Evolutionary conservation across 176 grass and related monocot species (phyloP), one percentile per base, ranked within the genome.

Genomic region (Leersia perrieri): DNA sequence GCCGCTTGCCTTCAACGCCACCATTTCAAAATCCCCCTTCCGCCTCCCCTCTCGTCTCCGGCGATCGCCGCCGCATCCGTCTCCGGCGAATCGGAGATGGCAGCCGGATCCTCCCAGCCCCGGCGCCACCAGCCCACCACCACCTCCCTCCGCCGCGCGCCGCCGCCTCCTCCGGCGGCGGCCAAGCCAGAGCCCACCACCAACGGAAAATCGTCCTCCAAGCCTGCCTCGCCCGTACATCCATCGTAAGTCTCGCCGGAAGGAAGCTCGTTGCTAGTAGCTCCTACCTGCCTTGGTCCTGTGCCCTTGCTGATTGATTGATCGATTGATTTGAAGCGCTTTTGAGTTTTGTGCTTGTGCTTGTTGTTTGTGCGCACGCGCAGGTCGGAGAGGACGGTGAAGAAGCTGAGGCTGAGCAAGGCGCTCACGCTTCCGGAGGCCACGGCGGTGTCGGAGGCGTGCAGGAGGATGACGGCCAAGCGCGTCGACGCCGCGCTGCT

Each of bases 311-410:
- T 32, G 38, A 47, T 72, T 30, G 11, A 33, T 63, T n/a, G n/a
- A n/a, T n/a, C n/a, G n/a, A n/a, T n/a, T n/a, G n/a, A n/a, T n/a
- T n/a, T n/a, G n/a, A n/a, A n/a, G n/a, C n/a, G n/a, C n/a, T n/a
- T 63, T 25, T 0, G 39, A 31, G 18, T 2, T 12, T 81, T n/a
- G n/a, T n/a, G 44, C 0, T 40, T 80, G 12, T 32, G 13, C 9
- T 3, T 27, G 61, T 74, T 30, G 60, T n/a, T n/a, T n/a, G n/a
- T n/a, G n/a, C n/a, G n/a, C 63, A 5, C 3, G 38, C 45, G 58
- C 16, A 94, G 92, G 75, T 62, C 68, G 74, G 92, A 94, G 81
- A 94, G 88, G 77, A 92, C 95, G 63, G 83, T 98, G 57, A 98
- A 89, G 90, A 92, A 87, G 90, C 85, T 94, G 42, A 29, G 88